Conservation (phyloP, 2,329 filamentous ascomycete genomes). For the Exophiala calicioides region DNA sequence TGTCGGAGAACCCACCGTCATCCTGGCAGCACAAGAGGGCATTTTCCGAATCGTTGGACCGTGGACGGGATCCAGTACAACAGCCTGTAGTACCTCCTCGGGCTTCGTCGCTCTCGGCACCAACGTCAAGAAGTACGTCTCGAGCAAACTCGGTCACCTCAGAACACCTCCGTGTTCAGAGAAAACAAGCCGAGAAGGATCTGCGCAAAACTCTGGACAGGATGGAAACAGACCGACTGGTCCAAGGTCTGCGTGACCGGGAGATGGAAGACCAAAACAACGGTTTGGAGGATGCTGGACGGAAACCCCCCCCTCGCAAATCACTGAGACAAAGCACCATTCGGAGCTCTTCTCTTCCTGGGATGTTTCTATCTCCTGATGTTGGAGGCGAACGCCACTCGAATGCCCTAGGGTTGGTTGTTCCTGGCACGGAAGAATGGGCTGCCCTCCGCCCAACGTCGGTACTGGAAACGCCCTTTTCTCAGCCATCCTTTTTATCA, state of each 20-base stretch:
- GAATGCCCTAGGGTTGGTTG: slow-evolving; percentile 17
- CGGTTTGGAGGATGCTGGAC: no score
- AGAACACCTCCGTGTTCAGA: slow-evolving; percentile 39
- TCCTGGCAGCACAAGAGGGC: slow-evolving; percentile 40
- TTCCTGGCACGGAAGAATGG: slow-evolving; percentile 40
- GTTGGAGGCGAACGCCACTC: neutral
- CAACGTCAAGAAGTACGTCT: slow-evolving; percentile 48
- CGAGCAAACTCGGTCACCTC: slow-evolving; percentile 48
- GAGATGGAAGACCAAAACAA: slow-evolving; percentile 1
- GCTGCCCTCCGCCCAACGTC: slow-evolving; percentile 49
- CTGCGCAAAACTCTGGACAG: slow-evolving; percentile 30
- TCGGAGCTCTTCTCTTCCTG: slow-evolving; percentile 4
- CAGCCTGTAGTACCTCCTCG: slow-evolving; percentile 42
- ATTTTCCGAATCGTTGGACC: slow-evolving; percentile 42
- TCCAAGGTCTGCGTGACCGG: slow-evolving; percentile 17
- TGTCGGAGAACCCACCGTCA: slow-evolving; percentile 39
- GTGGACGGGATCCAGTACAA: slow-evolving; percentile 34
- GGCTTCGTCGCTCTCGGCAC: slow-evolving; percentile 49
- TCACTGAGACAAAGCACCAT: slow-evolving; percentile 3
- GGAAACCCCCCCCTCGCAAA: neutral
- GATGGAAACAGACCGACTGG: slow-evolving; percentile 31
- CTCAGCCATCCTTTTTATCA: slow-evolving; percentile 45
- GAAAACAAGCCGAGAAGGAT: slow-evolving; percentile 30
- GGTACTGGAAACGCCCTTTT: slow-evolving; percentile 51
- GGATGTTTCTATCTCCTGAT: neutral